Base-by-base conservation (phyloP, 805 yeast genomes). In the Wickerhamiella siamensis region DNA sequence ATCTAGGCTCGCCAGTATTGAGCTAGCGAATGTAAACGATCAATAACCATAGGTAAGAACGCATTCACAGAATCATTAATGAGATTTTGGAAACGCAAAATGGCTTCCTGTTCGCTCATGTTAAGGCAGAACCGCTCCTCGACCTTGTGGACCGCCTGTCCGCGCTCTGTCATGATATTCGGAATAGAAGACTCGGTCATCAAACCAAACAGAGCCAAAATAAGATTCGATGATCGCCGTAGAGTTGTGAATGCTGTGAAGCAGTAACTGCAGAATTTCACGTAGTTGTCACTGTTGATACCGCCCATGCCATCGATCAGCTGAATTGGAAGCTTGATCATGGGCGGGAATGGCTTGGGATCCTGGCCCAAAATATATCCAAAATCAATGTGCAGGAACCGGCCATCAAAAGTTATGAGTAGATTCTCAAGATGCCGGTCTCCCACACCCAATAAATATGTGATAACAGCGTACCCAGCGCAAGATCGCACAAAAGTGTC, bases 221-320 rank as follows among this genome's bases (percentile, higher is more conserved):
- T 87, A 63, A 91, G 71, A 43, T 86, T 87, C 27, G 95, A 82
- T 51, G 84, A 83, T 58, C 86, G 80, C 44, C 99, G 68, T 47
- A 91, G 65, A 4, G 94, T 88, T 8, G 91, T 82, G 57, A 84
- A 91, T 0, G 95, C 83, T 16, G 91, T 88, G 63, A 87, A 91
- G 56, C 99, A 91, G 61, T 87, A 87, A 58, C 83, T 83, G 53
- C 93, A 74, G 63, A 91, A 91, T 47, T 80, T 74, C 48, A 77
- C 76, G 59, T 83, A 91, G 58, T 88, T 87, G 34, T 79, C 81
- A 39, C 88, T 84, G 47, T 72, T 70, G 39, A 83, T 71, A 1
- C 97, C 98, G 2, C 99, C 99, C 84, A 91, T 91, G 0, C 96
- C 97, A 50, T 91, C 98, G 33, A 91, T 82, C 15, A 91, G 80